A percentile compares a stretch with the other conserved stretches of the same genome.
phyloP scores from a whole-genome alignment of 139 green algal genomes.

The Asterochloris sp. region DNA sequence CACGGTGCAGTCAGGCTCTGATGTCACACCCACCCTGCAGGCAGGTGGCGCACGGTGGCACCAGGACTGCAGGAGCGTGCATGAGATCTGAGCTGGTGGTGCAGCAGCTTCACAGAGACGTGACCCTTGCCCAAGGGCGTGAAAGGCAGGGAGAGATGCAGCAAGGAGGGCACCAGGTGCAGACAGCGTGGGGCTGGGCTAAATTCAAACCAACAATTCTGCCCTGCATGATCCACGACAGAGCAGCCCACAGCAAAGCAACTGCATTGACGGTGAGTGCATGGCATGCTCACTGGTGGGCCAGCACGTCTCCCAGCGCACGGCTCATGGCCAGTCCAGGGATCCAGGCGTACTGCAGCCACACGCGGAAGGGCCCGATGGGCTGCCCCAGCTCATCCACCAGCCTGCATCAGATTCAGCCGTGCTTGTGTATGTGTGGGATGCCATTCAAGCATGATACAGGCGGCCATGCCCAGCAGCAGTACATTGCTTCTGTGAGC shows the following conservation, averaged over 20 bases:
- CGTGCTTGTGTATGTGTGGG: neutral
- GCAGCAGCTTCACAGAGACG: neutral
- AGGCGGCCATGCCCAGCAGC: neutral
- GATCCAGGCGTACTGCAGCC: conserved; percentile 73
- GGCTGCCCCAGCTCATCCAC: conserved; percentile 67
- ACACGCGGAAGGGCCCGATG: conserved; percentile 80
- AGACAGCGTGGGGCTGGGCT: no score
- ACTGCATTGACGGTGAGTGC: no score
- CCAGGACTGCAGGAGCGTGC: no score
- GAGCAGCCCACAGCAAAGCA: no score
- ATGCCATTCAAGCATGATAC: neutral
- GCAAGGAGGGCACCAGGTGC: no score
- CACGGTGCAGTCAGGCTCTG: conserved; percentile 62
- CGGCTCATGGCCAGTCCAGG: conserved; percentile 89
- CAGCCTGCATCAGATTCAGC: conserved; percentile 39
- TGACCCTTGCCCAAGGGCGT: neutral
- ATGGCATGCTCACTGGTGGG: conserved; percentile 57
- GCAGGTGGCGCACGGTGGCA: no score
- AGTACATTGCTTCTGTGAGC: no score
- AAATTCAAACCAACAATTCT: no score
- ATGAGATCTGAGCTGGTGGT: neutral
- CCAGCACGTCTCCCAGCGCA: conserved; percentile 77
- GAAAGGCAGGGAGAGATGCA: no score
- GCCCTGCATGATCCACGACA: no score
- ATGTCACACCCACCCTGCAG: conserved; percentile 72